phyloP scores from a whole-genome alignment of 176 grass and related monocot species.

The Tuctoria greenei region DNA sequence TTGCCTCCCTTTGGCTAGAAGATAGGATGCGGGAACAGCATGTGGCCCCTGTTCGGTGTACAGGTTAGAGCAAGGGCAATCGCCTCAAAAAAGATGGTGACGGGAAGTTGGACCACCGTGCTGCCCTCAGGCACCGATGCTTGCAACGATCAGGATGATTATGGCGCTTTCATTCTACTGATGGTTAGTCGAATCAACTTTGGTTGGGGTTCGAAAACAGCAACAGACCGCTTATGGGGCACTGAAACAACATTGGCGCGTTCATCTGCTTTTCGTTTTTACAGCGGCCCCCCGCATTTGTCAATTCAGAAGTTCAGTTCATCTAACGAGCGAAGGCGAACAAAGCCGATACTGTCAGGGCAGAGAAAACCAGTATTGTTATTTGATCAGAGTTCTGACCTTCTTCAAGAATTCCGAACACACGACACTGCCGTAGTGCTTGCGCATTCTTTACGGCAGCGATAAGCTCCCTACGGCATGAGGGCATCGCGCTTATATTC shows the following conservation, averaged over 20 bases:
- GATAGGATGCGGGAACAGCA: neutral
- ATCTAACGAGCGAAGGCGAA: conserved; percentile 27
- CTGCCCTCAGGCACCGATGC: neutral
- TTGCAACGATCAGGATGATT: neutral
- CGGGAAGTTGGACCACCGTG: neutral
- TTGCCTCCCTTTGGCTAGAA: neutral
- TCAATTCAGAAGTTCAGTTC: conserved; percentile 11
- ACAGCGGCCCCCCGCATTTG: neutral
- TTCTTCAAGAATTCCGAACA: neutral
- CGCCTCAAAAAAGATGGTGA: too few relatives aligned
- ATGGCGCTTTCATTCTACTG: neutral
- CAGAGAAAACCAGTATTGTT: conserved; percentile 12
- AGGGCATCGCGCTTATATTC: conserved; percentile 4
- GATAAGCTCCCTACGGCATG: neutral
- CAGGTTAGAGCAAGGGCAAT: neutral
- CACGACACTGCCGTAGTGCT: neutral
- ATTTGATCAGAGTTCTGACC: neutral
- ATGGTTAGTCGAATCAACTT: too few relatives aligned
- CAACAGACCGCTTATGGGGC: neutral
- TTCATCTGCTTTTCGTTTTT: neutral
- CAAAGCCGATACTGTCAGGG: neutral
- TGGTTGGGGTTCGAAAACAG: too few relatives aligned
- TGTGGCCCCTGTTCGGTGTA: neutral
- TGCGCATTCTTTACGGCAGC: neutral
- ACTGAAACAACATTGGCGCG: neutral